These are phyloP conservation scores for Ceratocystis ficicola DNA, from an alignment of 2,329 filamentous ascomycete species.

Conservation along the genomic window DNA sequence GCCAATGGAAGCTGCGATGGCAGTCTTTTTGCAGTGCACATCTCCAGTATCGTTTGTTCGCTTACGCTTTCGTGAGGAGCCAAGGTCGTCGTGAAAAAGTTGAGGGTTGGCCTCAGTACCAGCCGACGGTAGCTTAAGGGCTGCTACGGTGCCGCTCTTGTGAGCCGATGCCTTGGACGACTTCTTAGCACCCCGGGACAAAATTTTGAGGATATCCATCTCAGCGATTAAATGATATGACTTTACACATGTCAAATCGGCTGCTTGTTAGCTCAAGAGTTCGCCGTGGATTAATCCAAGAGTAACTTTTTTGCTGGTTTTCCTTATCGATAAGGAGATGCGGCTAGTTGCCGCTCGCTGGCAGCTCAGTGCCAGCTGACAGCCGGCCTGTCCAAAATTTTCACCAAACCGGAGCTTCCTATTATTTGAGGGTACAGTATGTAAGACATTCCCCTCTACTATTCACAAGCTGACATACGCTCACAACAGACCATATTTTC, in stretches of 20 bases:
- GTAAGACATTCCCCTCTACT: no score
- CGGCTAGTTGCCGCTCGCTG: no score
- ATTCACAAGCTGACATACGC: background rate
- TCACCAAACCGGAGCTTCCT: no score
- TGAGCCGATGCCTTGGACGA: slow-evolving; percentile 31
- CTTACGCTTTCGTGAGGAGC: slow-evolving; percentile 36
- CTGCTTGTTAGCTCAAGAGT: background rate
- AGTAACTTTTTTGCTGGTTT: slow-evolving; percentile 13
- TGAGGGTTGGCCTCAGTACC: slow-evolving; percentile 55
- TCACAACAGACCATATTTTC: background rate
- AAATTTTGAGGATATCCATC: slow-evolving; percentile 63
- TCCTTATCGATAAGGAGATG: slow-evolving; percentile 20
- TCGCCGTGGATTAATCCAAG: background rate
- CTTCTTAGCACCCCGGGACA: slow-evolving; percentile 57
- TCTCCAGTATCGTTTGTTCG: slow-evolving; percentile 31
- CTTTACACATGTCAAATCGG: background rate
- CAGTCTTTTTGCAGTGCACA: slow-evolving; percentile 24
- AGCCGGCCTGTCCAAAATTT: no score
- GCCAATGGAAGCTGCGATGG: background rate
- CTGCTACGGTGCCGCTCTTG: slow-evolving; percentile 26
- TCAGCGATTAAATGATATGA: background rate
- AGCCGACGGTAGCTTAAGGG: slow-evolving; percentile 48
- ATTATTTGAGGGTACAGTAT: no score
- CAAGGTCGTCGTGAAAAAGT: slow-evolving; percentile 49
- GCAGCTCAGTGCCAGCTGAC: background rate